Evolutionary conservation across 225 moss, liverwort and hornwort genomes (phyloP), one percentile per base, ranked within the genome.

Genomic region (Polytrichum commune): DNA sequence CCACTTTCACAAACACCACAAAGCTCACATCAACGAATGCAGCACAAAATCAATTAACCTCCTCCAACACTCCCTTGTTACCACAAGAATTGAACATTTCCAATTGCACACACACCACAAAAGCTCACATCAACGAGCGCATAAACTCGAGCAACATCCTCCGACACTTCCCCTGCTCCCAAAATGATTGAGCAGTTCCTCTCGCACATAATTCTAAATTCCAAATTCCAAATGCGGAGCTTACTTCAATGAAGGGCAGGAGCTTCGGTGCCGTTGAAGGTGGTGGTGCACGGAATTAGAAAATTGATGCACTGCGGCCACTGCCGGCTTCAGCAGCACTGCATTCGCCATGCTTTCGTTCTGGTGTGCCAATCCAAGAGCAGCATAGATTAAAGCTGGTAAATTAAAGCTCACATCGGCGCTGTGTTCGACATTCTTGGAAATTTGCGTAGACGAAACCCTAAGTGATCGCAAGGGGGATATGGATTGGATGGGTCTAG

Each of bases 301-400:
- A n/a, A 62, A 23, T 54, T 16, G 5, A 69, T 29, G 76, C 74
- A 69, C 62, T 4, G 65, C 60, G 23, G 69, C 64, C 67, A 25
- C 81, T 46, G 63, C 63, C 19, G 77, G 81, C 65, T 81, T 66
- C 65, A 74, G 23, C 46, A 84, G 7, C 73, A 79, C 60, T 54
- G 80, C 77, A 68, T 78, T 83, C 78, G 76, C 81, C 84, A 89
- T 89, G 35, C 23, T 63, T 38, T 28, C 53, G 25, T 1, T 27
- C 8, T 1, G 18, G 4, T 10, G 16, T 62, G 20, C 65, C 28
- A 19, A n/a, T 54, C 24, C 54, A 55, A 18, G 8, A 0, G 18
- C 54, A 18, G 4, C 0, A 29, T 19, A 20, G 27, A 9, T 5
- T 33, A 4, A 19, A 18, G 57, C 24, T 25, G 64, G 56, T 0